phyloP scores from a whole-genome alignment of 306 rosid genomes.

The Luffa aegyptiaca region DNA sequence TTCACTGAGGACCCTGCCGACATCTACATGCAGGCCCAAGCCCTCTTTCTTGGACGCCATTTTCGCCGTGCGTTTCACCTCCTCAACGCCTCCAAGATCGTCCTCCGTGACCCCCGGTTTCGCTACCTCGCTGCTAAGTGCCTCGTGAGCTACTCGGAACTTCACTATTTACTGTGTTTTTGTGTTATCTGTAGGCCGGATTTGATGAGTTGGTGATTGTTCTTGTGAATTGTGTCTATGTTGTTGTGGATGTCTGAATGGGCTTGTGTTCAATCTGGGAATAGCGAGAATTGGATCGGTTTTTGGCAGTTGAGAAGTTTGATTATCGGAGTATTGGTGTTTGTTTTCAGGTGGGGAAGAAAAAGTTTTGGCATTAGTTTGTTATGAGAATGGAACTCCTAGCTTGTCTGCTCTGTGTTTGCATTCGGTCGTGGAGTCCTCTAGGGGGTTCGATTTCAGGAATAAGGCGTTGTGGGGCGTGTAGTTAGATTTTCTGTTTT shows the following conservation, averaged over 20 bases:
- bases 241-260: neutral
- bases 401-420: neutral
- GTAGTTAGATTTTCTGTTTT: neutral
- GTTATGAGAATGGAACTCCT: neutral
- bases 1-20: slow-evolving; percentile 89
- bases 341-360: neutral
- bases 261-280: neutral
- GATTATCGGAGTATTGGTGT: neutral
- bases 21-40: slow-evolving; percentile 93
- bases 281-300: neutral
- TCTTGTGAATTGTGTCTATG: neutral
- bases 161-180: neutral
- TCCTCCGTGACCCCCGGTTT: slow-evolving; percentile 81
- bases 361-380: neutral
- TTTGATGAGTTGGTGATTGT: neutral
- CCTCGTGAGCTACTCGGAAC: slow-evolving; percentile 27
- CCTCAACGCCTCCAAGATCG: slow-evolving; percentile 83
- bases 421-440: neutral
- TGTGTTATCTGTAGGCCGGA: neutral
- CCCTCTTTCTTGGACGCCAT: slow-evolving; percentile 92
- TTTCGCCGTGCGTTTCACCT: slow-evolving; percentile 92
- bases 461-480: neutral
- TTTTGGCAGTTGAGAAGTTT: neutral
- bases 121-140: slow-evolving; percentile 96
- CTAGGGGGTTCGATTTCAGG: neutral